Evolutionary conservation across 108 stramenopile species (phyloP), one percentile per base, ranked within the genome.

Genomic region (Discostella stelligeroides): DNA sequence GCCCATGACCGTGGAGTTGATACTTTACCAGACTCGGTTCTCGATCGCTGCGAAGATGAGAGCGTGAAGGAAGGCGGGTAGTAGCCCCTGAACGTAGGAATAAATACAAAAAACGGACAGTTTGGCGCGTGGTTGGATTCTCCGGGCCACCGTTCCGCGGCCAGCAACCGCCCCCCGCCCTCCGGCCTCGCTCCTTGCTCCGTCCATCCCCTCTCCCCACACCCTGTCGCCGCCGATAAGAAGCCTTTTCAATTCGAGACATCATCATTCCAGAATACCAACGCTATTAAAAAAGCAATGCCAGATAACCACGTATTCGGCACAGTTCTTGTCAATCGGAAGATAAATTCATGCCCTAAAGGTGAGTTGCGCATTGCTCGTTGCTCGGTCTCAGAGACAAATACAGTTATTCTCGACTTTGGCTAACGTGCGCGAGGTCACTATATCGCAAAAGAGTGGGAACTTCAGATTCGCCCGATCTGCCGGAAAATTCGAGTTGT

Each of bases 401-500:
- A 53, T 14, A 49, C 18, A n/a, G n/a, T 30, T 12, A 10, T 30
- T 54, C 28, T 54, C 53, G 28, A 54, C 13, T 23, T n/a, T 15
- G 28, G 15, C 53, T 54, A 23, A 54, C 24, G 53, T 3, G 13
- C 53, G 13, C 2, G 24, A 51, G 21, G 24, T 51, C 29, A 17
- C 14, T 47, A 27, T 24, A 17, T 37, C 17, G 1, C 13, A 21
- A 38, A 17, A 85, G 84, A 84, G 14, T 58, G 73, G 47, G 86
- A 87, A 46, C 38, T 76, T 8, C 57, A 56, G 42, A 43, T 87
- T 2, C 84, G 84, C 37, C 66, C 74, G 0, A 53, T 81, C 34
- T 72, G 70, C 66, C 72, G 64, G 37, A 82, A 76, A 66, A 61
- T 84, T 42, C 84, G 84, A 48, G 74, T 87, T 29, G 82, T 87